A percentile compares a stretch with the other conserved stretches of the same genome.
Evolutionary conservation across 108 stramenopile species (phyloP).

Genomic region (Bacterosira constricta): DNA sequence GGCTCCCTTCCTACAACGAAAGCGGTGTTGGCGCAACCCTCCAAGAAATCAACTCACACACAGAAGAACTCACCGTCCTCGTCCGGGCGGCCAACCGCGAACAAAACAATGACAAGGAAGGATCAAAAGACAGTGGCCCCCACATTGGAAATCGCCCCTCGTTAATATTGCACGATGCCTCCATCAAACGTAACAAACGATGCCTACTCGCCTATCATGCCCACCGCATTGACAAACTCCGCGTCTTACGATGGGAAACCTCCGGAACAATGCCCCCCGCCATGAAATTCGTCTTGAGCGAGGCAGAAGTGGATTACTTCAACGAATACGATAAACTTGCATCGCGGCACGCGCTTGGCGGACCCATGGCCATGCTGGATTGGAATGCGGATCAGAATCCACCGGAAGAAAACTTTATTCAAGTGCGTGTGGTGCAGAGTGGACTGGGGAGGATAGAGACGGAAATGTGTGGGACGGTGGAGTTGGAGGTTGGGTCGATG

Average conservation of each 20-base stretch:
- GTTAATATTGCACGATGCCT: conserved; percentile 84
- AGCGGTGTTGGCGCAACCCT: conserved; percentile 63
- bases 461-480: conserved; percentile 75
- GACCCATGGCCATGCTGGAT: conserved; percentile 54
- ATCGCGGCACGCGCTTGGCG: conserved; percentile 29
- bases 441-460: conserved; percentile 75
- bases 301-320: conserved; percentile 74
- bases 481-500: conserved; percentile 76
- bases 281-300: conserved; percentile 49
- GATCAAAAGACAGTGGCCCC: conserved; percentile 19
- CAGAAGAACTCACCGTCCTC: conserved; percentile 60
- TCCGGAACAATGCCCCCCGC: conserved; percentile 60
- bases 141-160: conserved; percentile 64
- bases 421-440: conserved; percentile 77
- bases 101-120: not conserved
- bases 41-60: conserved; percentile 62
- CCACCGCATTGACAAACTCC: conserved; percentile 66
- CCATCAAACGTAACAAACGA: conserved; percentile 91
- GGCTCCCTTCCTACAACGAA: conserved; percentile 93
- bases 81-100: conserved; percentile 50
- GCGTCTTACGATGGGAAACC: conserved; percentile 59
- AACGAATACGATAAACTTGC: conserved; percentile 71
- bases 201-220: conserved; percentile 93
- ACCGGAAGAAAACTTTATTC: conserved; percentile 73
- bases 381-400: conserved; percentile 63